These are phyloP conservation scores for Didymella sp. DNA, from an alignment of 2,329 filamentous ascomycete genomes.

Conservation along the genomic window DNA sequence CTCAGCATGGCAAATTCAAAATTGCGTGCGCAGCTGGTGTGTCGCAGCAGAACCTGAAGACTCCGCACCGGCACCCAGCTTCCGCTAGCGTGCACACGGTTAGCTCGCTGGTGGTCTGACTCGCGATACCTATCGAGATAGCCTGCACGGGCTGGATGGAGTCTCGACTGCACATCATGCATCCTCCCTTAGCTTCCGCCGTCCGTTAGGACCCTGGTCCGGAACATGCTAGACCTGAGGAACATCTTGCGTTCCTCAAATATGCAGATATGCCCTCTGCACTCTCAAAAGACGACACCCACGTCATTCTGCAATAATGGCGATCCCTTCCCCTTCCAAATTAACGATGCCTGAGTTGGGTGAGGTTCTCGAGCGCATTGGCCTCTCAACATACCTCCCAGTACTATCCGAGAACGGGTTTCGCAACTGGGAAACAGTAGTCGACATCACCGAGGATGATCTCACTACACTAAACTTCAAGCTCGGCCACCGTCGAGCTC, in stretches of 20 bases:
- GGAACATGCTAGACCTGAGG: slow-evolving; percentile 23
- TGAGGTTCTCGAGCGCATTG: slow-evolving; percentile 42
- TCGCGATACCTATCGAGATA: slow-evolving; percentile 2
- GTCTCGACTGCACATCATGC: slow-evolving; percentile 21
- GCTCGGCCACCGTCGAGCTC: slow-evolving; percentile 48
- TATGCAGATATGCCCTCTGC: slow-evolving; percentile 27
- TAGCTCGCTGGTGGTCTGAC: slow-evolving; percentile 12
- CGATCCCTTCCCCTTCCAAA: slow-evolving; percentile 36
- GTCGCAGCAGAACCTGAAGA: slow-evolving; percentile 4
- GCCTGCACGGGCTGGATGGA: slow-evolving; percentile 1
- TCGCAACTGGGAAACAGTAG: slow-evolving; percentile 47
- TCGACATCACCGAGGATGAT: slow-evolving; percentile 52
- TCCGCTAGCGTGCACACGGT: neutral
- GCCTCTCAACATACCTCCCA: slow-evolving; percentile 39
- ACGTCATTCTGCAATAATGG: slow-evolving; percentile 28
- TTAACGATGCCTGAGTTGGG: slow-evolving; percentile 32
- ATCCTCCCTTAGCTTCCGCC: slow-evolving; percentile 23
- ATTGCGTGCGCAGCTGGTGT: neutral
- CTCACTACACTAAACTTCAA: slow-evolving; percentile 49
- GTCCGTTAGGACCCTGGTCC: slow-evolving; percentile 18
- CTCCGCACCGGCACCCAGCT: slow-evolving; percentile 3
- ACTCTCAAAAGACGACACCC: slow-evolving; percentile 22
- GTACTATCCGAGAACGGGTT: slow-evolving; percentile 48
- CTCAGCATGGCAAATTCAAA: slow-evolving; percentile 8
- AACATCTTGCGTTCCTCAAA: slow-evolving; percentile 29